Evolutionary conservation across 169 alveolate genomes (phyloP).

Genomic region (Eimeria acervulina): DNA sequence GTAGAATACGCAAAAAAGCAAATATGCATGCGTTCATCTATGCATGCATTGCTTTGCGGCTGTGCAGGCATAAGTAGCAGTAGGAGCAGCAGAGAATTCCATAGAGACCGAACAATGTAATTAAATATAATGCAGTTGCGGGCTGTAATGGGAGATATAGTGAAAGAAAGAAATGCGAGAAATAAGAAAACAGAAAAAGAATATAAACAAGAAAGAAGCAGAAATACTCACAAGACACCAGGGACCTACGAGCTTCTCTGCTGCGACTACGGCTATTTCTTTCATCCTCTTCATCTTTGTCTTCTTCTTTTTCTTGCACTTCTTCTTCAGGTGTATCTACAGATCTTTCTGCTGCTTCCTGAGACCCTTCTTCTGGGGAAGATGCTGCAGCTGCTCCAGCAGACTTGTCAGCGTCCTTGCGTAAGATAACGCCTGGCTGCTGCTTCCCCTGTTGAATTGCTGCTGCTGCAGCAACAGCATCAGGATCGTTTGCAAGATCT

Average conservation of each 20-base stretch:
- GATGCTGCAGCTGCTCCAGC: not conserved
- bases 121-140: too few relatives aligned
- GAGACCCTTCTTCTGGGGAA: not conserved
- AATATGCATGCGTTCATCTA: too few relatives aligned
- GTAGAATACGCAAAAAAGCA: too few relatives aligned
- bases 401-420: not conserved
- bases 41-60: too few relatives aligned
- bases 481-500: constrained; percentile 29
- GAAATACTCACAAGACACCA: not conserved
- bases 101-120: not conserved
- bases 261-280: not conserved
- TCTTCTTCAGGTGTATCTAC: not conserved
- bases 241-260: not conserved
- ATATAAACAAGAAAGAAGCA: not conserved
- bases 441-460: not conserved
- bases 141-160: too few relatives aligned
- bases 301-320: constrained; percentile 6
- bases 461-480: constrained; percentile 54
- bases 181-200: not conserved
- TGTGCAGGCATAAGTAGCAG: not conserved
- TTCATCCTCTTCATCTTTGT: not conserved
- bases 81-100: not conserved
- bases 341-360: not conserved
- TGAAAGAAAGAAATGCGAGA: not conserved
- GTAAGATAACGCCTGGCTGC: not conserved